Evolutionary conservation across 2,329 filamentous ascomycete species (phyloP).

Genomic region (Xylaria sp.): DNA sequence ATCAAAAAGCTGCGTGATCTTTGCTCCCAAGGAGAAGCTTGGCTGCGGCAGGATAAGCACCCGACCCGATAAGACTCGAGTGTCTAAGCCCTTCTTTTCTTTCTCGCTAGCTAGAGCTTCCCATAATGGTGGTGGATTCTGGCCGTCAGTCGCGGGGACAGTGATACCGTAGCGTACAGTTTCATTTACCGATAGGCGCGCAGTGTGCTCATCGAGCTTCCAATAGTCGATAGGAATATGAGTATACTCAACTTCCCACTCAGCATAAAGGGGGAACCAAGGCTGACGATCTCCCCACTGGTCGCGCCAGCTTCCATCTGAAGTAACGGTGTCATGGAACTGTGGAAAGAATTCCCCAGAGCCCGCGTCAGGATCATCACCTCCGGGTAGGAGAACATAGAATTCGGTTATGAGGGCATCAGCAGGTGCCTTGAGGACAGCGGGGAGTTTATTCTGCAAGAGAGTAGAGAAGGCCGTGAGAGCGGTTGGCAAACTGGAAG

Average conservation of each 20-base stretch:
- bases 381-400: not conserved
- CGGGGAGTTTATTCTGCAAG: conserved; percentile 5
- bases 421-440: not conserved
- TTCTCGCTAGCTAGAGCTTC: not conserved
- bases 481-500: conserved; percentile 3
- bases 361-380: not conserved
- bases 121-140: conserved; percentile 11
- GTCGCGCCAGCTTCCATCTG: conserved; percentile 46
- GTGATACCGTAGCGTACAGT: conserved; percentile 31
- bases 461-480: not conserved
- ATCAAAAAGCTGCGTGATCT: conserved; percentile 51
- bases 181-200: conserved; percentile 27
- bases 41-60: conserved; percentile 54
- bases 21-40: conserved; percentile 49
- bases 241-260: conserved; percentile 31
- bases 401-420: conserved; percentile 16
- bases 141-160: not conserved
- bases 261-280: conserved; percentile 23
- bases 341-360: conserved; percentile 3
- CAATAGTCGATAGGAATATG: conserved; percentile 22
- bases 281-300: conserved; percentile 51
- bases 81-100: not conserved
- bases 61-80: conserved; percentile 8
- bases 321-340: conserved; percentile 33
- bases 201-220: conserved; percentile 43